phyloP scores from a whole-genome alignment of 1,284 basidiomycete species.

The Caloboletus inedulis region DNA sequence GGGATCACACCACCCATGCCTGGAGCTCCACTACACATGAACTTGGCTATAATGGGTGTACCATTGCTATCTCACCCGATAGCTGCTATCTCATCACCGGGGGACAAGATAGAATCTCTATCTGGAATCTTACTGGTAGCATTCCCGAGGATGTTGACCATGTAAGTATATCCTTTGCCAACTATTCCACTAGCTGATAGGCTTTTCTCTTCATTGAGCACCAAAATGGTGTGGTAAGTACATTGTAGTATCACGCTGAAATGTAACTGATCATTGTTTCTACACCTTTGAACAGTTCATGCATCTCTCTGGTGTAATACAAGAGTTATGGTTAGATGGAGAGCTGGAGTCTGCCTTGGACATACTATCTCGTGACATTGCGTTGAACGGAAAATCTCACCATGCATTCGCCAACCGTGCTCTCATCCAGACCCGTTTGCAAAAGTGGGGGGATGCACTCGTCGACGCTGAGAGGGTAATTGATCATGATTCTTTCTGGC shows the following conservation, averaged over 20 bases:
- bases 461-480: constrained; percentile 19
- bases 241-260: neutral
- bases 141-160: neutral
- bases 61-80: constrained; percentile 14
- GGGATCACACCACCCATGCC: constrained; percentile 8
- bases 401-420: constrained; percentile 16
- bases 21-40: constrained; percentile 3
- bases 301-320: neutral
- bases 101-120: constrained; percentile 15
- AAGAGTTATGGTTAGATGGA: constrained; percentile 10
- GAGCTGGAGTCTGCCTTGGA: constrained; percentile 3
- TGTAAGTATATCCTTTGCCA: constrained; percentile 1
- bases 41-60: constrained; percentile 3
- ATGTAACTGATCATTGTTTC: neutral
- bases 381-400: constrained; percentile 11
- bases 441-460: constrained; percentile 8
- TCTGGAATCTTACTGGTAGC: constrained; percentile 9
- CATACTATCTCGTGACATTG: constrained; percentile 13
- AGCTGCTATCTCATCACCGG: constrained; percentile 7
- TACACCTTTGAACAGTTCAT: constrained; percentile 12
- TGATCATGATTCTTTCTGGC: neutral
- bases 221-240: constrained; percentile 7
- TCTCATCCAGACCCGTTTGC: constrained; percentile 11
- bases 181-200: neutral
- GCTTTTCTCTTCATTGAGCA: neutral